Base-by-base conservation (phyloP, 768 basidiomycete genomes). In the Tricholoma terreum region DNA sequence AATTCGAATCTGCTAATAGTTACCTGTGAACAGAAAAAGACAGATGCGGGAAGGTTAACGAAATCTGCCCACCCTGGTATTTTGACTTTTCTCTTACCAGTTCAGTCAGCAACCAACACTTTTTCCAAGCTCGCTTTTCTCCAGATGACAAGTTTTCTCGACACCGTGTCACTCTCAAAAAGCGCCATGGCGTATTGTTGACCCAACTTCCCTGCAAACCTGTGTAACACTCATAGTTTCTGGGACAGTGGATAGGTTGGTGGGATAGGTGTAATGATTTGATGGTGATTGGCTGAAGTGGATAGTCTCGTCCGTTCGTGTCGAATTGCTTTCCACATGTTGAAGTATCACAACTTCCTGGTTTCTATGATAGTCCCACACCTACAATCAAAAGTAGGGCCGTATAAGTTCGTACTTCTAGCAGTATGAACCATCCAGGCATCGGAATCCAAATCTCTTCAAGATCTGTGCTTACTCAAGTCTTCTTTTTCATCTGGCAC, bases 101-200 rank as follows among this genome's bases (percentile, higher is more conserved):
- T 52, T 57, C 31, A 42, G 38, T 30, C 45, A 54, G 57, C 21
- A 56, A 21, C 58, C 42, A 48, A 12, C 35, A 33, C 33, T n/a
- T 15, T 17, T 38, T 22, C 50, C n/a, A 56, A 97, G 96, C 96
- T 14, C 94, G 97, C 38, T 98, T 98, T 76, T 98, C 96, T 12
- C 96, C 96, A 10, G 97, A 99, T 72, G 96, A 98, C 84, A 98
- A 98, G 78, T 98, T 96, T 77, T 96, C 94, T 59, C 84, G 94
- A 60, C 96, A 99, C 69, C 90, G 97, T 58, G 94, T 98, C 59
- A 97, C 94, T 5, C 87, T 98, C 69, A 98, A 98, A 80, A 93
- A 92, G 77, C 86, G 96, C 68, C 90, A 87, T 68, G 85, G 86
- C 57, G 84, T 97, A 55, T 84, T 99, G 61, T 84, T 87, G 61